Percentiles rank a stretch among this genome's conserved stretches.
These are phyloP conservation scores for Exobasidium cylindrosporum DNA, from an alignment of 1,284 basidiomycete species.

Conservation along the genomic window DNA sequence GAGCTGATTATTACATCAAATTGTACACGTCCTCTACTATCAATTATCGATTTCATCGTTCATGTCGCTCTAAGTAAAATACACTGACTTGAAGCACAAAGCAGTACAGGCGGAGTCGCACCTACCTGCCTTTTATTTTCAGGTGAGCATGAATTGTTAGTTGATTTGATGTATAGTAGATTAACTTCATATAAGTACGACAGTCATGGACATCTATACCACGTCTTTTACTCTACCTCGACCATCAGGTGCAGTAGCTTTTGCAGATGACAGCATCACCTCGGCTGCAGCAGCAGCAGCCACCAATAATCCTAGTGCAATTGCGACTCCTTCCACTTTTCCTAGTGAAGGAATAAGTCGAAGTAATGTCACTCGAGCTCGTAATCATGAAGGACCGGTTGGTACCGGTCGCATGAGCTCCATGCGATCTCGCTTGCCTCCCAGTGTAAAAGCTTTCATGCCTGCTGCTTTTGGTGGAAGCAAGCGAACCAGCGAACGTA, in stretches of 20 bases:
- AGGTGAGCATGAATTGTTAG: no score
- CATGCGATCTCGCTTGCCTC: conserved; percentile 49
- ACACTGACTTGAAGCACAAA: no score
- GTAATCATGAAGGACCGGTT: conserved; percentile 21
- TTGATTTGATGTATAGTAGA: no score
- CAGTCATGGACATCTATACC: conserved; percentile 42
- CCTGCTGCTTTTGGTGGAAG: conserved; percentile 42
- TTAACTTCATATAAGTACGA: no score
- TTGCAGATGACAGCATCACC: neutral
- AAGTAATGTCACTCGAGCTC: conserved; percentile 11
- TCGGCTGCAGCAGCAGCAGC: conserved; percentile 13
- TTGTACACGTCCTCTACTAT: no score
- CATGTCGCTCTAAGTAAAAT: no score
- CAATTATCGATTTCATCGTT: no score
- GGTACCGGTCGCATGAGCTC: conserved; percentile 36
- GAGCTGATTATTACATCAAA: no score
- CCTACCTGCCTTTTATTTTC: no score
- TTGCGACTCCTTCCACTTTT: conserved; percentile 10
- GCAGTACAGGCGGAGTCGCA: no score
- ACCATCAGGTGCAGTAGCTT: conserved; percentile 21
- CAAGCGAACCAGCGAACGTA: conserved; percentile 45
- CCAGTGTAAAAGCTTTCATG: conserved; percentile 51
- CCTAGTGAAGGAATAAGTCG: conserved; percentile 13
- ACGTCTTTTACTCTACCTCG: conserved; percentile 46
- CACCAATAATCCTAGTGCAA: neutral